Evolutionary conservation across 441 rosid genomes (phyloP).

Genomic region (Erodium moschatum): DNA sequence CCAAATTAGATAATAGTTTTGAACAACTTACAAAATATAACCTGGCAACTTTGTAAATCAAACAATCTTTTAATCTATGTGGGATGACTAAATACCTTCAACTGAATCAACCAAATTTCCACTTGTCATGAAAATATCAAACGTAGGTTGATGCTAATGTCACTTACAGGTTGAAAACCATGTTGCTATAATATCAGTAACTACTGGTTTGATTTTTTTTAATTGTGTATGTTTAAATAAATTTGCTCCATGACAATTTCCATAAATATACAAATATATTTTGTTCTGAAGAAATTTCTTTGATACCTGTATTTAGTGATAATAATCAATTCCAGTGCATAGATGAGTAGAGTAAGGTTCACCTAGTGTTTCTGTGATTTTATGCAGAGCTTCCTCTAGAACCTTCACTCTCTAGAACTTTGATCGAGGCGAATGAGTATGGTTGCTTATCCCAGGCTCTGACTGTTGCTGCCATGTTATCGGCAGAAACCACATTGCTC

Average conservation of each 20-base stretch:
- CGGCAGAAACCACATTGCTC: slow-evolving; percentile 82
- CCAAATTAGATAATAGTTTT: background rate
- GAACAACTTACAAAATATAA: background rate
- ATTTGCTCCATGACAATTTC: background rate
- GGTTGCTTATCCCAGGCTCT: slow-evolving; percentile 87
- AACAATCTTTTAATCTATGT: background rate
- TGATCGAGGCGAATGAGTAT: slow-evolving; percentile 74
- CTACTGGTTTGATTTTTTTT: background rate
- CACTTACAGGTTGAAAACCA: background rate
- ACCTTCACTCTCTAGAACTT: slow-evolving; percentile 90
- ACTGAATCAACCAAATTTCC: no score
- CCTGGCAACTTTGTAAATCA: background rate
- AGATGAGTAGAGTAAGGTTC: background rate
- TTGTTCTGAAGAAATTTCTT: background rate
- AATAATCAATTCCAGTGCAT: slow-evolving; percentile 1
- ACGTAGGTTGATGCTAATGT: background rate
- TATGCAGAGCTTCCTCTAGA: slow-evolving; percentile 83
- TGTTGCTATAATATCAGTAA: background rate
- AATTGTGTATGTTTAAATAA: no score
- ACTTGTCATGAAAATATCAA: background rate
- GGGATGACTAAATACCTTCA: background rate
- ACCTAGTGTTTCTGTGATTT: slow-evolving; percentile 20
- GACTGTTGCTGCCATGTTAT: slow-evolving; percentile 87
- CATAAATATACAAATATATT: background rate
- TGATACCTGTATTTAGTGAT: background rate